Percentiles rank a stretch among this genome's conserved stretches.
Conservation (phyloP, 352 stramenopile genomes). For the Phytophthora fragariae region DNA sequence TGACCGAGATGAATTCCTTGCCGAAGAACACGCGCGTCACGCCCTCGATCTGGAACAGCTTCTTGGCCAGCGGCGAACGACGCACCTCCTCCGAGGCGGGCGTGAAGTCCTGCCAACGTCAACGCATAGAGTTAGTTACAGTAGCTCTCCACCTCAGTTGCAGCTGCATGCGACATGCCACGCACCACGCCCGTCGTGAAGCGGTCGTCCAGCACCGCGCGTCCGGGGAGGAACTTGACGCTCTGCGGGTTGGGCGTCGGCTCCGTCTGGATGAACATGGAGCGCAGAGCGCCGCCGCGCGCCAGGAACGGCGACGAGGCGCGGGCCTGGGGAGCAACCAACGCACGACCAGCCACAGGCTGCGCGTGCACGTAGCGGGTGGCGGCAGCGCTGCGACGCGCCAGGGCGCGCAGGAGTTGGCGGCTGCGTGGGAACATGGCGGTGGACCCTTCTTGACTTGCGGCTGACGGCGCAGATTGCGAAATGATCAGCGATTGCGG, state of each 20-base stretch:
- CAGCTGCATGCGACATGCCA: neutral
- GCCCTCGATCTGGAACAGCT: slow-evolving; percentile 97
- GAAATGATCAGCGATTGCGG: slow-evolving; percentile 19
- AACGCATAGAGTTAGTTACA: neutral
- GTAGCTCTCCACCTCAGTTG: no score
- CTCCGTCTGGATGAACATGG: slow-evolving; percentile 99
- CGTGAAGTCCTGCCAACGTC: slow-evolving; percentile 76
- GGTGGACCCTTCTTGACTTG: slow-evolving; percentile 9
- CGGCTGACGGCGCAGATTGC: slow-evolving; percentile 20
- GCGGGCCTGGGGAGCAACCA: neutral
- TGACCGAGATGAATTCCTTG: slow-evolving; percentile 98
- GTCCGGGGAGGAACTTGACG: slow-evolving; percentile 98
- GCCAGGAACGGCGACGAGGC: slow-evolving; percentile 37
- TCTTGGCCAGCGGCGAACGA: slow-evolving; percentile 94
- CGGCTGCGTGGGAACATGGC: slow-evolving; percentile 40
- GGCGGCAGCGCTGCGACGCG: slow-evolving; percentile 28
- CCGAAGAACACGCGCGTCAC: slow-evolving; percentile 98
- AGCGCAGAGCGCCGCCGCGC: slow-evolving; percentile 59
- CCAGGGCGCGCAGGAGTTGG: slow-evolving; percentile 37
- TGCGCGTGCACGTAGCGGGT: slow-evolving; percentile 27
- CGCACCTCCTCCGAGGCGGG: slow-evolving; percentile 86
- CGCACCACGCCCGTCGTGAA: slow-evolving; percentile 82
- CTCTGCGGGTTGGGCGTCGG: slow-evolving; percentile 98
- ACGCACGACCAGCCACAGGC: slow-evolving; percentile 1
- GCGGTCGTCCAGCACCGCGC: slow-evolving; percentile 89